A percentile compares a stretch with the other conserved stretches of the same genome.
Conservation (phyloP, 495 filamentous ascomycete genomes). For the Tirmania nivea region DNA sequence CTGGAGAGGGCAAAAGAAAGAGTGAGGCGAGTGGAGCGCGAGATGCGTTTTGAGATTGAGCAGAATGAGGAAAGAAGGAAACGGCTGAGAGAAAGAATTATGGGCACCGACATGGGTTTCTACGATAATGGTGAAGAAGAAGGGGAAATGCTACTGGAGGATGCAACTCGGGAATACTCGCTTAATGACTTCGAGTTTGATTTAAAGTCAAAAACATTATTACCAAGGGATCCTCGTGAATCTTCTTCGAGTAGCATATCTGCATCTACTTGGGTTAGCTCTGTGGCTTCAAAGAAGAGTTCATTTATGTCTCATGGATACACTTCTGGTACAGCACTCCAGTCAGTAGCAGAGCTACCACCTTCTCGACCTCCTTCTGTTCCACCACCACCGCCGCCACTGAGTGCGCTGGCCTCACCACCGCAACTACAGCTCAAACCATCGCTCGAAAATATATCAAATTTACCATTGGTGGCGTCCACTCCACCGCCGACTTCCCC, state of each 20-base stretch:
- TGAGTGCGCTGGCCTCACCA: constrained; percentile 11
- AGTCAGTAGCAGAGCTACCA: background rate
- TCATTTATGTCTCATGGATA: background rate
- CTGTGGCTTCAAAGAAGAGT: background rate
- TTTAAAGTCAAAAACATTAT: constrained; percentile 44
- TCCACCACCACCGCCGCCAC: constrained; percentile 16
- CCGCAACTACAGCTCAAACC: constrained; percentile 7
- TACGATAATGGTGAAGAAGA: constrained; percentile 41
- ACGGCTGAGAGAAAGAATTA: constrained; percentile 18
- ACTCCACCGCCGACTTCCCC: background rate
- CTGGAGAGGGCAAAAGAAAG: constrained; percentile 30
- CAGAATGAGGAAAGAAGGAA: constrained; percentile 20
- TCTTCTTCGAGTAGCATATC: constrained; percentile 76
- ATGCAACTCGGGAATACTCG: constrained; percentile 71
- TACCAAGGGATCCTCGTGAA: constrained; percentile 75
- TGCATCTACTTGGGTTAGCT: constrained; percentile 71
- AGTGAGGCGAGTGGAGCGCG: background rate
- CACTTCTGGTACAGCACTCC: background rate
- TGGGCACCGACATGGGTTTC: constrained; percentile 11
- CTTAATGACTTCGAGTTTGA: constrained; percentile 78
- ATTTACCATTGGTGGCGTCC: constrained; percentile 9
- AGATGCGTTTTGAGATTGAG: background rate
- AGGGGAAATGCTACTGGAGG: constrained; percentile 76
- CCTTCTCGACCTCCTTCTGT: background rate
- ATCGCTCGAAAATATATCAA: constrained; percentile 15